Evolutionary conservation across 768 basidiomycete genomes (phyloP), one percentile per base, ranked within the genome.

Genomic region (Pisolithus albus): DNA sequence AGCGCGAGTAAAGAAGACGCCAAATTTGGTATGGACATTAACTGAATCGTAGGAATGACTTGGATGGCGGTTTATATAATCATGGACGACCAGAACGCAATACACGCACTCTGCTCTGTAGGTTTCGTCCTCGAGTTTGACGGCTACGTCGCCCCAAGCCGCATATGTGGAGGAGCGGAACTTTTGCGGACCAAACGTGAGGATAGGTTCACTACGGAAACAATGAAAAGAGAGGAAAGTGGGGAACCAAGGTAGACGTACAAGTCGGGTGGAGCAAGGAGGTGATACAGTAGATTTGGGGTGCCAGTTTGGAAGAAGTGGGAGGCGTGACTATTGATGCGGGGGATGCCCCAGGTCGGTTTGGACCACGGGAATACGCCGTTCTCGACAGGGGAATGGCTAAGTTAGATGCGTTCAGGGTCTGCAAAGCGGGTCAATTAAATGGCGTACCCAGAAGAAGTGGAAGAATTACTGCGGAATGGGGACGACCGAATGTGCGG

Each of bases 91-190:
- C 13, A 66, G 61, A 61, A 61, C 56, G 50, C 63, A 36, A 36
- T 55, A 59, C 56, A 88, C 91, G 69, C 73, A 95, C 93, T 93
- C 91, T 67, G 79, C 79, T 70, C 84, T 80, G 68, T 85, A 88
- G 11, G 71, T 70, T 59, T 91, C 86, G 55, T 83, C 78, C 62
- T 84, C 80, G 42, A 94, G 74, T 64, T 80, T 81, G 56, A 70
- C 70, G 13, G 89, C 91, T 41, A 84, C 68, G 50, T 88, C 84
- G 28, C 88, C 86, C 90, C 89, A 90, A 52, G 73, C 69, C 49
- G 79, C 75, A 62, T 87, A 87, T 28, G 78, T 70, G 38, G 81
- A 75, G 47, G 70, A 66, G 36, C 68, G 69, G 47, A 66, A 59
- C 58, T 59, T 70, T 57, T 66, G 58, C 16, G 65, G 55, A 48